Conservation (phyloP, 2,329 filamentous ascomycete species). For the Dissoconium aciculare region DNA sequence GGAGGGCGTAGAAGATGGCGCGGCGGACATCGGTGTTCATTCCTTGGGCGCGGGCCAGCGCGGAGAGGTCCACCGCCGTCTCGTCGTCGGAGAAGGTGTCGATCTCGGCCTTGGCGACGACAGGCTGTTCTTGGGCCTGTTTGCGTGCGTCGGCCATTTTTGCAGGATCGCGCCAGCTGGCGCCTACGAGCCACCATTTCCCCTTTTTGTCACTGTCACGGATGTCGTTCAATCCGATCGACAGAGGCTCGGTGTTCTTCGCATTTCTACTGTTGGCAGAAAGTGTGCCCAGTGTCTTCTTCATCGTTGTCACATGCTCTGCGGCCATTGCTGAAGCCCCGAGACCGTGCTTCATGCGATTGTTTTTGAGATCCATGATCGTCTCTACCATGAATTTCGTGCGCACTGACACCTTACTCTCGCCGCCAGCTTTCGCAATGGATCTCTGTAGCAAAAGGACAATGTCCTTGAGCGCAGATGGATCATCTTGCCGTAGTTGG, state of each 20-base stretch:
- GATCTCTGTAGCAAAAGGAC: conserved; percentile 62
- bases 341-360: conserved; percentile 63
- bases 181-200: conserved; percentile 97
- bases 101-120: conserved; percentile 29
- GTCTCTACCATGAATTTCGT: conserved; percentile 97
- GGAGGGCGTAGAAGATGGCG: conserved; percentile 84
- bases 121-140: conserved; percentile 4
- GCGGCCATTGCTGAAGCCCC: conserved; percentile 56
- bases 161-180: conserved; percentile 54
- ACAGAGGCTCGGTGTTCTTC: conserved; percentile 65
- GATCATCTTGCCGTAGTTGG: conserved; percentile 76
- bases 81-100: conserved; percentile 15
- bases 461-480: conserved; percentile 76
- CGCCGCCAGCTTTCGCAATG: conserved; percentile 47
- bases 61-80: conserved; percentile 45
- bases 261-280: conserved; percentile 32
- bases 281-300: conserved; percentile 68
- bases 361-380: conserved; percentile 89
- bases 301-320: conserved; percentile 77
- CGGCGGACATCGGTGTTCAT: conserved; percentile 78
- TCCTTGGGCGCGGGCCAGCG: conserved; percentile 63
- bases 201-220: conserved; percentile 70
- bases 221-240: conserved; percentile 69
- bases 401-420: conserved; percentile 61
- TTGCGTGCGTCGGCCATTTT: conserved; percentile 12